Percentiles rank a stretch among this genome's conserved stretches.
These are phyloP conservation scores for Adenanthera pavonina DNA, from an alignment of 306 rosid species.

Conservation along the genomic window DNA sequence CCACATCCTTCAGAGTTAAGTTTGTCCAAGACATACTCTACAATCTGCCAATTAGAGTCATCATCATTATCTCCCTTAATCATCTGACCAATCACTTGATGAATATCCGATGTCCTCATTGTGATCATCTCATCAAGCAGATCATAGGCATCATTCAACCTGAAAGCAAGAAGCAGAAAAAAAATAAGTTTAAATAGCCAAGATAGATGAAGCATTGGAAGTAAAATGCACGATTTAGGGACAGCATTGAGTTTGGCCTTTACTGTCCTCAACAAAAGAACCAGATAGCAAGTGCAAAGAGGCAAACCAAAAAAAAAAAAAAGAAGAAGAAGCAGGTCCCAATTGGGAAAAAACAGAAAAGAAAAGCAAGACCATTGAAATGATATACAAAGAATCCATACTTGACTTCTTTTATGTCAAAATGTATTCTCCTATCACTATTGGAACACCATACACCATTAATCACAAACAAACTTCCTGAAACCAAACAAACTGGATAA, in stretches of 20 bases:
- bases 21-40: constrained; percentile 93
- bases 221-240: constrained; percentile 22
- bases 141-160: constrained; percentile 77
- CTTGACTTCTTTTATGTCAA: constrained; percentile 11
- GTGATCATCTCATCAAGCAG: constrained; percentile 78
- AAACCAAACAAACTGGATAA: constrained; percentile 20
- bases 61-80: constrained; percentile 95
- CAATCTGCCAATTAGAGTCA: constrained; percentile 97
- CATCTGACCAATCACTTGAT: constrained; percentile 92
- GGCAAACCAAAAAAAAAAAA: background rate
- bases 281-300: constrained; percentile 26
- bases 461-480: constrained; percentile 8
- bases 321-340: background rate
- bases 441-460: constrained; percentile 29
- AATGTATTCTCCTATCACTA: background rate
- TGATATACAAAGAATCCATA: constrained; percentile 5
- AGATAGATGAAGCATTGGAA: constrained; percentile 35
- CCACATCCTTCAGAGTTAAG: constrained; percentile 87
- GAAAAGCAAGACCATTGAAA: constrained; percentile 7
- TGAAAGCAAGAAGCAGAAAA: constrained; percentile 52
- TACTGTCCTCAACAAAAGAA: constrained; percentile 21
- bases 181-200: constrained; percentile 39
- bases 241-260: constrained; percentile 10
- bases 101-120: constrained; percentile 77
- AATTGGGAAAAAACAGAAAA: constrained; percentile 2